Conservation (phyloP, 2,329 filamentous ascomycete genomes). For the Monosporascus sp. region DNA sequence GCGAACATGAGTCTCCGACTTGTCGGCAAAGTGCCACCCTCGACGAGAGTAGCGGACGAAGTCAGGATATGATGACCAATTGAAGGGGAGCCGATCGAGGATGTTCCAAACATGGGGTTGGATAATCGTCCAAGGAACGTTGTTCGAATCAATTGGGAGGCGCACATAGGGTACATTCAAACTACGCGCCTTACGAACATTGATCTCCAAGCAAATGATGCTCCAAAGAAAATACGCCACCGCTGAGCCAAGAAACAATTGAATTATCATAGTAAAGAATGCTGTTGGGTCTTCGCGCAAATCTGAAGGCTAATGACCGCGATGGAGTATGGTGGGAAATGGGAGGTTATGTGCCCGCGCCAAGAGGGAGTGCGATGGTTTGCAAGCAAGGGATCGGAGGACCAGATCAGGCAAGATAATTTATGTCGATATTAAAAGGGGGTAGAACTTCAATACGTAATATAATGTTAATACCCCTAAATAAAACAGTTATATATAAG, state of each 20-base stretch:
- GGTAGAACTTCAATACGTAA: no score
- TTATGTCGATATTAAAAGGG: no score
- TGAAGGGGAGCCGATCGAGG: constrained; percentile 14
- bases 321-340: no score
- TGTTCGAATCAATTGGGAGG: neutral
- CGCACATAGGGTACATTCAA: neutral
- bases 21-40: constrained; percentile 17
- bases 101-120: constrained; percentile 18
- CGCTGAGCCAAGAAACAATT: neutral
- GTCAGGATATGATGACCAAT: constrained; percentile 16
- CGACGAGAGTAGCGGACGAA: constrained; percentile 20
- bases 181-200: neutral
- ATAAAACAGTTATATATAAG: no score
- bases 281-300: no score
- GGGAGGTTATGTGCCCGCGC: no score
- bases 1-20: constrained; percentile 3
- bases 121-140: constrained; percentile 1
- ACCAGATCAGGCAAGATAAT: no score
- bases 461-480: no score
- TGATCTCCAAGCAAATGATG: neutral
- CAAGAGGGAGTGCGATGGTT: no score
- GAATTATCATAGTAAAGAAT: no score
- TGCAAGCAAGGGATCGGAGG: no score
- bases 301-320: no score
- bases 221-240: neutral